Percentiles rank a stretch among this genome's conserved stretches.
Conservation (phyloP, 768 basidiomycete genomes). For the Podaxis mareebaensis region DNA sequence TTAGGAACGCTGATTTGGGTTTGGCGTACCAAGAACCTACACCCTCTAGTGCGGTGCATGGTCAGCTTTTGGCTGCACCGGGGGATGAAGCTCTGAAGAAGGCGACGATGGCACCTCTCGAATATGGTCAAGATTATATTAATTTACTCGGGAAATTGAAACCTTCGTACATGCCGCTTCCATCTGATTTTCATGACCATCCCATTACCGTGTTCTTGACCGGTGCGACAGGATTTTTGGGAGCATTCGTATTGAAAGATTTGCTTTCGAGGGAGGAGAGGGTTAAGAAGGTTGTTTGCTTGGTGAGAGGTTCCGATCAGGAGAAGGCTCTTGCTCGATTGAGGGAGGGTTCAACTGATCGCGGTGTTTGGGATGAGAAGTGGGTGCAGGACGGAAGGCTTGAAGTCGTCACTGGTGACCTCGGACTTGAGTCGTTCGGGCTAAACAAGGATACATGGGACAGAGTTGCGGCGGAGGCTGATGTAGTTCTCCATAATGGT, state of each 20-base stretch:
- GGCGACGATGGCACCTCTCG: slow-evolving; percentile 39
- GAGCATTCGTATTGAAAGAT: slow-evolving; percentile 86
- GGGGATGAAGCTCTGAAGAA: slow-evolving; percentile 19
- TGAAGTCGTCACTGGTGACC: slow-evolving; percentile 83
- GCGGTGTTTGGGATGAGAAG: slow-evolving; percentile 84
- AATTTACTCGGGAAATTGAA: slow-evolving; percentile 58
- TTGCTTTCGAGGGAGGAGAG: slow-evolving; percentile 55
- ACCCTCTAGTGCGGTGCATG: slow-evolving; percentile 5
- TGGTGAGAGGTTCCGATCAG: slow-evolving; percentile 73
- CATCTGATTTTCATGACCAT: slow-evolving; percentile 52
- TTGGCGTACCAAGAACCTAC: slow-evolving; percentile 31
- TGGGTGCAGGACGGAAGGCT: slow-evolving; percentile 73
- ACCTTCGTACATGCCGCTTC: slow-evolving; percentile 59
- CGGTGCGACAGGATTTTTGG: slow-evolving; percentile 96
- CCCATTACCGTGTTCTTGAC: slow-evolving; percentile 87
- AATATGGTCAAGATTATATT: slow-evolving; percentile 82
- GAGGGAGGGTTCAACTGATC: slow-evolving; percentile 68
- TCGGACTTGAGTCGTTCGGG: slow-evolving; percentile 76
- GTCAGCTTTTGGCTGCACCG: background rate
- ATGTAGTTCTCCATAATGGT: slow-evolving; percentile 91
- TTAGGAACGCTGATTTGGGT: slow-evolving; percentile 82
- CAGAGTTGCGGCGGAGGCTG: slow-evolving; percentile 66
- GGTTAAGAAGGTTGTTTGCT: slow-evolving; percentile 87
- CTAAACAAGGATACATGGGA: slow-evolving; percentile 65
- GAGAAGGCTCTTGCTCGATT: slow-evolving; percentile 70